Percentiles rank a stretch among this genome's conserved stretches.
These are phyloP conservation scores for Diaporthe sp. DNA, from an alignment of 2,329 filamentous ascomycete genomes.

Conservation along the genomic window DNA sequence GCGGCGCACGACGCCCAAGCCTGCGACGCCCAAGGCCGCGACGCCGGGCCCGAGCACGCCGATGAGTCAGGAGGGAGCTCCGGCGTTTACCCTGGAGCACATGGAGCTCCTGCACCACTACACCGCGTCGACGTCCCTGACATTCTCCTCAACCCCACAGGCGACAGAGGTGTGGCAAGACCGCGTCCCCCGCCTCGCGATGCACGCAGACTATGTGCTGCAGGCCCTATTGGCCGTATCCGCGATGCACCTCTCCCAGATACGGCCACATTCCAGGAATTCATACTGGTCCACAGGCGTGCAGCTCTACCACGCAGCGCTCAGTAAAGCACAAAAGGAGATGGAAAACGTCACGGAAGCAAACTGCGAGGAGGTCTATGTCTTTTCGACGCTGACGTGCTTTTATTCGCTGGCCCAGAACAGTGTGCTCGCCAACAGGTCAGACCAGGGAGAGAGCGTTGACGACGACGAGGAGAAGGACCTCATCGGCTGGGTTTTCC, in stretches of 20 bases:
- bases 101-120: constrained; percentile 15
- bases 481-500: constrained; percentile 6
- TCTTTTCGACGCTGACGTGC: not conserved
- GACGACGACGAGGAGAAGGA: constrained; percentile 1
- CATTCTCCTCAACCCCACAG: not conserved
- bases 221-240: not conserved
- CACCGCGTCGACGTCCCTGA: constrained; percentile 3
- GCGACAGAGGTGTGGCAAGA: not conserved
- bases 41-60: not conserved
- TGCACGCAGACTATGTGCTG: not conserved
- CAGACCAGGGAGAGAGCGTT: not conserved
- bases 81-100: not conserved
- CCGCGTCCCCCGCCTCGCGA: not conserved
- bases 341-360: not conserved
- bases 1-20: not conserved
- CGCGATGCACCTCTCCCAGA: not conserved
- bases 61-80: not conserved
- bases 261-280: not conserved
- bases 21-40: not conserved
- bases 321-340: not conserved
- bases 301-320: not conserved
- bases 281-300: constrained; percentile 3
- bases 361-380: not conserved
- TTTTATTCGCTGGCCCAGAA: constrained; percentile 17
- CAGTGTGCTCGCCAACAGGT: not conserved